Conservation (phyloP, 2,329 filamentous ascomycete genomes). For the Chrysoporthe deuterocubensis region DNA sequence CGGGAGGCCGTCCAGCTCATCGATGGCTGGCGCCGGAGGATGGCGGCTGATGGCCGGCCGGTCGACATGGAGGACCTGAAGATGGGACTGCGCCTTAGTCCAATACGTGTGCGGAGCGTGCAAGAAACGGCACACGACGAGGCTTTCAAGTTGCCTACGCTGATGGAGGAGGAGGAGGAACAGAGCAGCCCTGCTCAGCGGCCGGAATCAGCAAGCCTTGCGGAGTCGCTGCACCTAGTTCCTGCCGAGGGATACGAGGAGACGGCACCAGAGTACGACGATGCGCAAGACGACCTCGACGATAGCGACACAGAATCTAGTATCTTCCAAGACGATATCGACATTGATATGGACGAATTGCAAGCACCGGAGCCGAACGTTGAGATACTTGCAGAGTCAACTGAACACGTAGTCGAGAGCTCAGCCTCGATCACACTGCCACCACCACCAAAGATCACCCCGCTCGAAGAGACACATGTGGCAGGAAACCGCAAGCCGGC, state of each 20-base stretch:
- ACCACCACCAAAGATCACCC: constrained; percentile 51
- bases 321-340: constrained; percentile 50
- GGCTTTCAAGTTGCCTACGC: constrained; percentile 47
- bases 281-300: constrained; percentile 35
- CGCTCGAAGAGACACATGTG: constrained; percentile 55
- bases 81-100: constrained; percentile 68
- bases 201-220: constrained; percentile 37
- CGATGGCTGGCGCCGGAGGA: constrained; percentile 86
- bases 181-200: constrained; percentile 26
- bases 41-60: constrained; percentile 71
- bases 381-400: constrained; percentile 50
- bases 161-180: constrained; percentile 47
- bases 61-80: constrained; percentile 71
- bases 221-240: constrained; percentile 46
- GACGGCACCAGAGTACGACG: constrained; percentile 34
- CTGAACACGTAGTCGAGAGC: neutral
- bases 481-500: constrained; percentile 52
- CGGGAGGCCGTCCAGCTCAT: constrained; percentile 88
- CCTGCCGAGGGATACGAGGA: constrained; percentile 41
- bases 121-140: constrained; percentile 49
- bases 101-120: constrained; percentile 58
- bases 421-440: constrained; percentile 48
- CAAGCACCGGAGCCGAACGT: constrained; percentile 49
- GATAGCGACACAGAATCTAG: constrained; percentile 46
- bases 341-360: constrained; percentile 46